Percentiles rank a stretch among this genome's conserved stretches.
These are phyloP conservation scores for Candida nonsorbophila DNA, from an alignment of 805 yeast species.

Conservation along the genomic window DNA sequence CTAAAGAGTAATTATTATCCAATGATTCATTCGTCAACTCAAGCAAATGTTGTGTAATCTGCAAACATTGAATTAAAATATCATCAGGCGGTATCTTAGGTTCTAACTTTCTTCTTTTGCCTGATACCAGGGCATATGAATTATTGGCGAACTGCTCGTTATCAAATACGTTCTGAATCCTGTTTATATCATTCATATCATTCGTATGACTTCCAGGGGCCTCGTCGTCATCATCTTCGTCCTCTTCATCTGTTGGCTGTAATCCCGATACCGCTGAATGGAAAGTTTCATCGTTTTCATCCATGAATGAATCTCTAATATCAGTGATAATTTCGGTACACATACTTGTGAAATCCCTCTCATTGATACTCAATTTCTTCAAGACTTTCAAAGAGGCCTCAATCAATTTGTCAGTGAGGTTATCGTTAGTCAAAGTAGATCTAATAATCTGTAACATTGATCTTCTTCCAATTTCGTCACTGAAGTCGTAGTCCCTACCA, in stretches of 20 bases:
- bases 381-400: constrained; percentile 60
- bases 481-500: constrained; percentile 71
- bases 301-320: constrained; percentile 60
- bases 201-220: constrained; percentile 15
- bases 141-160: constrained; percentile 8
- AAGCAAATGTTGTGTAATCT: constrained; percentile 63
- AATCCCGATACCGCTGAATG: constrained; percentile 41
- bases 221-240: constrained; percentile 13
- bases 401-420: constrained; percentile 49
- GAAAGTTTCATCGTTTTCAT: constrained; percentile 44
- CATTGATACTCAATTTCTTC: constrained; percentile 66
- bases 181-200: constrained; percentile 9
- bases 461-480: constrained; percentile 88
- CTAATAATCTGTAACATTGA: constrained; percentile 50
- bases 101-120: constrained; percentile 28
- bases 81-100: constrained; percentile 40
- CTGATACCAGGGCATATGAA: constrained; percentile 1
- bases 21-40: constrained; percentile 63
- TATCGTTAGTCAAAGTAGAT: constrained; percentile 52
- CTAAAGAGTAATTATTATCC: constrained; percentile 58
- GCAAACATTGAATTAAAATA: constrained; percentile 56
- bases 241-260: constrained; percentile 11
- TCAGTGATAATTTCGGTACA: constrained; percentile 83
- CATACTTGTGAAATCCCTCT: constrained; percentile 79
- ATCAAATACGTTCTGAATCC: constrained; percentile 11